Base-by-base conservation (phyloP, 164 flowering plant genomes). In the Warburgia ugandensis region DNA sequence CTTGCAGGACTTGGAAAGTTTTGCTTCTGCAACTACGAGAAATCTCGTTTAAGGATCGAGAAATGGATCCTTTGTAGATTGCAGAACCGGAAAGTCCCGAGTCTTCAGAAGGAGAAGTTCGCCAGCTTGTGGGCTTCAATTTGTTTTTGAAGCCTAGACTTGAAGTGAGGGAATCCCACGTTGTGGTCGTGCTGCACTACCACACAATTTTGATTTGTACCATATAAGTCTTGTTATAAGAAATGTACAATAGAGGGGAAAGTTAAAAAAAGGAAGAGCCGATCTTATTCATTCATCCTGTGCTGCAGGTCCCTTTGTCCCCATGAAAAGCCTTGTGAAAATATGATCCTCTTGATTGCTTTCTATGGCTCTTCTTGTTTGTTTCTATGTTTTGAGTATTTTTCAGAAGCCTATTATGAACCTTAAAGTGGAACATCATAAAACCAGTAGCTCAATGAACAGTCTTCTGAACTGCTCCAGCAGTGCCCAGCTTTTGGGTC, bases 151-250 rank as follows among this genome's bases (percentile, higher is more conserved):
- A 63, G 67, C 73, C 61, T 45, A 33, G 25, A 67, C 52, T 66
- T 51, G 45, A 55, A 62, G 67, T 64, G 56, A 60, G 68, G 25
- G 70, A 60, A 57, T 45, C 27, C 8, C 11, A 53, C 51, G 61
- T 44, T 23, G 14, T 62, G 72, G 64, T 63, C 63, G 59, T 59
- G 68, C 68, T 55, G 49, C 64, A 51, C 65, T 67, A 67, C 73
- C 68, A 63, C 65, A 60, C 75, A 72, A 76, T 83, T 83, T 79
- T 77, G 81, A 68, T 77, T 74, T 77, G 89, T 83, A 79, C 61
- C 79, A 77, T 82, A 77, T 58, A 56, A 61, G 58, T 54, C 59
- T 70, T 60, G 66, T 73, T 65, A 65, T 70, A 71, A 50, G 67
- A 71, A 69, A 69, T 68, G 76, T 76, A 71, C 68, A 68, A 68